Evolutionary conservation across 2,329 filamentous ascomycete genomes (phyloP).

Genomic region (Stemphylium vesicarium): DNA sequence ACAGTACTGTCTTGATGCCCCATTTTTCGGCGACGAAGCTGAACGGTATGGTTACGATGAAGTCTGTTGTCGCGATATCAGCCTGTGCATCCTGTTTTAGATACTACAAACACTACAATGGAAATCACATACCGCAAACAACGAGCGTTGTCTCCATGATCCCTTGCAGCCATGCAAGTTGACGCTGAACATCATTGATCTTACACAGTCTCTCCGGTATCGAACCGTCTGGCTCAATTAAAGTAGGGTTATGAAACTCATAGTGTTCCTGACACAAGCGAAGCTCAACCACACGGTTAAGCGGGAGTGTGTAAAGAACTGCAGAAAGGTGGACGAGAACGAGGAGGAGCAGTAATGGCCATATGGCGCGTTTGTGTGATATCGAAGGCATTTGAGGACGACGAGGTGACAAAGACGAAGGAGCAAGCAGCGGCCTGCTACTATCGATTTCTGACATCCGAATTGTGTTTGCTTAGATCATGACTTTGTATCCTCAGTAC

Average conservation of each 20-base stretch:
- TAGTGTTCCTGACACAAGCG: slow-evolving; percentile 60
- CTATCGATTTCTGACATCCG: slow-evolving; percentile 1
- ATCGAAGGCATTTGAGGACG: slow-evolving; percentile 3
- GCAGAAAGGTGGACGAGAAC: slow-evolving; percentile 42
- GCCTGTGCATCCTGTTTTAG: background rate
- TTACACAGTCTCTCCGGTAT: slow-evolving; percentile 63
- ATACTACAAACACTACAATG: background rate
- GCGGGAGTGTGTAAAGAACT: slow-evolving; percentile 45
- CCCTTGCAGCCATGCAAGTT: slow-evolving; percentile 61
- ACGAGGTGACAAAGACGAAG: slow-evolving; percentile 2
- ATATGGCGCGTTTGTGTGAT: slow-evolving; percentile 23
- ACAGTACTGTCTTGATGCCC: slow-evolving; percentile 38
- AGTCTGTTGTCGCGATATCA: slow-evolving; percentile 27
- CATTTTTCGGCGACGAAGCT: slow-evolving; percentile 43
- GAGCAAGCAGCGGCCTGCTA: slow-evolving; percentile 13
- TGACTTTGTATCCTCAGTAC: background rate
- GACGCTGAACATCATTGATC: slow-evolving; percentile 58
- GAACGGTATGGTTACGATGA: slow-evolving; percentile 45
- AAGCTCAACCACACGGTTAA: slow-evolving; percentile 47
- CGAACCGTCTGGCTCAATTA: slow-evolving; percentile 45
- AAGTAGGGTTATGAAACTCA: slow-evolving; percentile 47
- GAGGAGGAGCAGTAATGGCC: slow-evolving; percentile 40
- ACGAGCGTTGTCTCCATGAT: slow-evolving; percentile 48
- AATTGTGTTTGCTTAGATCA: background rate
- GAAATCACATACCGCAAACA: slow-evolving; percentile 39